phyloP scores from a whole-genome alignment of 2,329 filamentous ascomycete species.

The Orbilia quercus region DNA sequence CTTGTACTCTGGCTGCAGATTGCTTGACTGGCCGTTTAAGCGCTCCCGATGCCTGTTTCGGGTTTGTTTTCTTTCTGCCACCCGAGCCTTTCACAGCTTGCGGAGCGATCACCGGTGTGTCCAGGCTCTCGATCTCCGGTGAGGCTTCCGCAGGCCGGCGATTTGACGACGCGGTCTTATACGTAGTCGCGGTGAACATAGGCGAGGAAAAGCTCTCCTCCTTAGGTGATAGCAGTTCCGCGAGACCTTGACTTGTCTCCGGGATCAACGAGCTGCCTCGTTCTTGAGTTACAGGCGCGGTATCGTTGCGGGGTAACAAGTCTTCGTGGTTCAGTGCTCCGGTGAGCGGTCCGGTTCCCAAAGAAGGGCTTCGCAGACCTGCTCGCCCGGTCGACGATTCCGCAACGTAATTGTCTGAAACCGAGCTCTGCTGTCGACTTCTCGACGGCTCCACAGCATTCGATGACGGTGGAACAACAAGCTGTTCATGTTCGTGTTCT shows the following conservation, averaged over 20 bases:
- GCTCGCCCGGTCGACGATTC: constrained; percentile 11
- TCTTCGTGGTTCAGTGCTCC: constrained; percentile 54
- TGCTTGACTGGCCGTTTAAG: constrained; percentile 36
- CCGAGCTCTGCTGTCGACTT: constrained; percentile 4
- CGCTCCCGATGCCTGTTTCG: constrained; percentile 16
- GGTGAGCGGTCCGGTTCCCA: constrained; percentile 1
- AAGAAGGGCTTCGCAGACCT: constrained; percentile 16
- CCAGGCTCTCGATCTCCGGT: constrained; percentile 29
- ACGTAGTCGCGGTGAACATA: constrained; percentile 17
- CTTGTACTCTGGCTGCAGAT: constrained; percentile 12
- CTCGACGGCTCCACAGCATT: constrained; percentile 20
- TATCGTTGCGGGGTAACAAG: not conserved
- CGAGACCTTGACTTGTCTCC: constrained; percentile 40
- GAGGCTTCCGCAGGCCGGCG: constrained; percentile 19
- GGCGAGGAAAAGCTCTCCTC: constrained; percentile 47
- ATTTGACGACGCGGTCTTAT: constrained; percentile 7
- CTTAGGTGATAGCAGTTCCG: constrained; percentile 40
- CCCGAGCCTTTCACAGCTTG: constrained; percentile 14
- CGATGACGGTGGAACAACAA: constrained; percentile 12
- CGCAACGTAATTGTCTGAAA: constrained; percentile 8
- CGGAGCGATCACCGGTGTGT: constrained; percentile 29
- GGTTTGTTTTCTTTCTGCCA: constrained; percentile 2
- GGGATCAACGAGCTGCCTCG: constrained; percentile 40
- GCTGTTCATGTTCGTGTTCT: constrained; percentile 46
- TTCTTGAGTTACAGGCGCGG: constrained; percentile 14